Evolutionary conservation across 2,329 filamentous ascomycete genomes (phyloP).

Genomic region (Bipolaris victoriae): DNA sequence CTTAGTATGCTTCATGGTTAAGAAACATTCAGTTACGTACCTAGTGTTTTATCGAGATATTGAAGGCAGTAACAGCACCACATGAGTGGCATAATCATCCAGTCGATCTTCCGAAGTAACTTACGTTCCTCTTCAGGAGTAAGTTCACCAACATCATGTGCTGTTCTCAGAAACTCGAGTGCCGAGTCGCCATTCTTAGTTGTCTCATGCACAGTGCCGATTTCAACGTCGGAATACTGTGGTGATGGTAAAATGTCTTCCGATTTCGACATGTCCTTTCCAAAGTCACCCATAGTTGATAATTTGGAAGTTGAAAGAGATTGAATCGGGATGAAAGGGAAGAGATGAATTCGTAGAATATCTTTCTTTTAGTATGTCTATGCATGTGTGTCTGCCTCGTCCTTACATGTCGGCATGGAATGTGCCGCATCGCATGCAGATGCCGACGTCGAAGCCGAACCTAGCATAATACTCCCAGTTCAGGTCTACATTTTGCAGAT

Average conservation of each 20-base stretch:
- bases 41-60: conserved; percentile 50
- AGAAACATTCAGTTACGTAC: conserved; percentile 39
- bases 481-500: conserved; percentile 3
- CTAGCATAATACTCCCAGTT: background rate
- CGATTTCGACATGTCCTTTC: conserved; percentile 7
- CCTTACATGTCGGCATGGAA: background rate
- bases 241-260: conserved; percentile 2
- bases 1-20: background rate
- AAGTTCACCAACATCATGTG: conserved; percentile 20
- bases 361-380: background rate
- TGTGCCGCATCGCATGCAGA: conserved; percentile 3
- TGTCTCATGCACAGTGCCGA: conserved; percentile 15
- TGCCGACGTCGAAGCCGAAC: conserved; percentile 7
- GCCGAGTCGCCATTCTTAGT: conserved; percentile 31
- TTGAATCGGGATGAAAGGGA: background rate
- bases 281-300: background rate
- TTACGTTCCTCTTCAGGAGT: conserved; percentile 25
- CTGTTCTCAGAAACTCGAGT: conserved; percentile 29
- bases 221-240: conserved; percentile 16
- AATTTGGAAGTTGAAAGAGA: background rate
- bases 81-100: conserved; percentile 52
- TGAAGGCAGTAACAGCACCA: conserved; percentile 49
- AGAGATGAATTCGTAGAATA: background rate
- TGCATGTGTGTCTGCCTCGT: background rate
- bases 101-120: conserved; percentile 48